Percentiles rank a stretch among this genome's conserved stretches.
Evolutionary conservation across 495 filamentous ascomycete genomes (phyloP).

Genomic region (Daldinia loculata): DNA sequence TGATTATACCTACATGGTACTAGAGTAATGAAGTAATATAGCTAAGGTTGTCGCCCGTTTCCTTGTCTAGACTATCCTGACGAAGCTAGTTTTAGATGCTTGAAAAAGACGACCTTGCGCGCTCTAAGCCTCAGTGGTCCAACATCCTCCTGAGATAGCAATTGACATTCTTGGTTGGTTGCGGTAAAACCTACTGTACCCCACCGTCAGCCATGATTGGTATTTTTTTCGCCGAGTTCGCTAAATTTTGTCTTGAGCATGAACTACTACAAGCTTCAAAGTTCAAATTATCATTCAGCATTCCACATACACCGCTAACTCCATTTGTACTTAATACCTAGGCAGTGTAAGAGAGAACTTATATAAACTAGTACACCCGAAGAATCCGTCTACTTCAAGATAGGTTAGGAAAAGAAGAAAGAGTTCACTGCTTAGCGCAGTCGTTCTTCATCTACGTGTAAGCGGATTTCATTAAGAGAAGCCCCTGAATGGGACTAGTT

Average conservation of each 20-base stretch:
- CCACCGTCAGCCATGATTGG: slow-evolving; percentile 25
- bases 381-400: not conserved
- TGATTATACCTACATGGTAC: slow-evolving; percentile 17
- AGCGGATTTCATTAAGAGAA: slow-evolving; percentile 23
- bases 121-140: slow-evolving; percentile 14
- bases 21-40: slow-evolving; percentile 9
- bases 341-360: not conserved
- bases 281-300: not conserved
- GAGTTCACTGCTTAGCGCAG: not conserved
- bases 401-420: not conserved
- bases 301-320: slow-evolving; percentile 24
- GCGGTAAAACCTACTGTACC: slow-evolving; percentile 21
- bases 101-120: slow-evolving; percentile 20
- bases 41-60: slow-evolving; percentile 5
- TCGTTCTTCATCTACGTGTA: not conserved
- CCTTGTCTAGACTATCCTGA: slow-evolving; percentile 20
- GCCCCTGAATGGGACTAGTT: slow-evolving; percentile 33
- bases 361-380: not conserved
- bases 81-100: slow-evolving; percentile 19
- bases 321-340: not conserved
- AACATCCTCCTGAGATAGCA: slow-evolving; percentile 30
- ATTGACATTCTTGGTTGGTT: slow-evolving; percentile 31
- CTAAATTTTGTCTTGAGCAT: slow-evolving; percentile 22
- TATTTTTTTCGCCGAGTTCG: slow-evolving; percentile 31
- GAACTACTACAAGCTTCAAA: slow-evolving; percentile 26